Base-by-base conservation (phyloP, 73 alveolate species). In the Paramecium octaurelia region DNA sequence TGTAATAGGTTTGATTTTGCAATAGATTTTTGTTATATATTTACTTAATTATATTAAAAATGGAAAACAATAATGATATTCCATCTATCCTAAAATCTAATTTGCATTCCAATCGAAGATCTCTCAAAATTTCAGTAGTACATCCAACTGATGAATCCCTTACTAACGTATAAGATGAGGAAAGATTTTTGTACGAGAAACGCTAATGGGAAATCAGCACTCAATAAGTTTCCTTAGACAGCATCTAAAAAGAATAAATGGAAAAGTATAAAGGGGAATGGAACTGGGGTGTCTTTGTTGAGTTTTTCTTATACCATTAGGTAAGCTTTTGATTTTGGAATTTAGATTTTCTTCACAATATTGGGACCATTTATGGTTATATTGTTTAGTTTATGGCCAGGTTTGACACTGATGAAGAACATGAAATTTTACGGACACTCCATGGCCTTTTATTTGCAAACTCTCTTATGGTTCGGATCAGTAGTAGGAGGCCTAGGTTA, bases 281-380 rank as follows among this genome's bases (percentile, higher is more conserved):
- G 91, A 40, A 46, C 29, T 80, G 91, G 91, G 70, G 46, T 43
- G 36, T 23, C 6, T 80, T 80, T 46, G 14, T 80, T 4, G 91
- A 80, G 29, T 80, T 80, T 43, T 24, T 80, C 48, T 21, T 80
- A 18, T 80, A 80, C 18, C 91, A 80, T 80, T 4, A 31, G 46
- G 91, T 80, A 24, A 42, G 18, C 9, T 20, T 43, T 2, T 35
- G 2, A 68, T 36, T 36, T 73, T 36, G 35, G 59, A 34, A 29
- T 36, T 31, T 73, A 73, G 87, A 73, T 40, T 20, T 73, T 73
- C 59, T 36, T 73, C 20, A 42, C 57, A 4, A 0, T 80, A n/a
- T 23, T 80, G 12, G 91, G 91, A 16, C 91, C 91, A 80, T 48
- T 80, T 48, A 80, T 80, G 73, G 75, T 44, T 16, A 23, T 80